Conservation (phyloP, 208 protist species). For the Leishmania guyanensis region DNA sequence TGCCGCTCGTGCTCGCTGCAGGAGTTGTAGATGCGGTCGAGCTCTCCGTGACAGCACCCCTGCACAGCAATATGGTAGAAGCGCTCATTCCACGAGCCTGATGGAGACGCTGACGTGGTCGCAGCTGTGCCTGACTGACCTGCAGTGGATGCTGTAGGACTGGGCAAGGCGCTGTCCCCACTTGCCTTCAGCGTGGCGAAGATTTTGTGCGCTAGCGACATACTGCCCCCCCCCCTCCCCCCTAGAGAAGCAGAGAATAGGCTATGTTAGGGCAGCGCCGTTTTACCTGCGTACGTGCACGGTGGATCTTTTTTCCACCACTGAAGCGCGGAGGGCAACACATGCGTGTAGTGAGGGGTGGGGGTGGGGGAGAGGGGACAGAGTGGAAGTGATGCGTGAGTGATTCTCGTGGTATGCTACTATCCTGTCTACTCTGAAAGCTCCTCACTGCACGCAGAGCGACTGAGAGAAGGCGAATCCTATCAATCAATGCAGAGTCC, state of each 20-base stretch:
- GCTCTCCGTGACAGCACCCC: conserved; percentile 98
- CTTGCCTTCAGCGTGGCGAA: conserved; percentile 28
- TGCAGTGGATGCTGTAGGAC: neutral
- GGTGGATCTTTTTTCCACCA: neutral
- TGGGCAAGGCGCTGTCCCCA: neutral
- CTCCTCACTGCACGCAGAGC: neutral
- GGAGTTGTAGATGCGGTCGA: conserved; percentile 96
- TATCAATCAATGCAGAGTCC: neutral
- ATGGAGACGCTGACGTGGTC: conserved; percentile 10
- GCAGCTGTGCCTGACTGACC: neutral
- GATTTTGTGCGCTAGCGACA: conserved; percentile 34
- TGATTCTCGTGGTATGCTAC: neutral
- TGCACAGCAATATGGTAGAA: conserved; percentile 94
- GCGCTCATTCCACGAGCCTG: conserved; percentile 25
- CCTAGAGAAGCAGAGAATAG: neutral
- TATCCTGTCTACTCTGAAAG: neutral
- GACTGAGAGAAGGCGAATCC: neutral
- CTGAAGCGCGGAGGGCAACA: neutral
- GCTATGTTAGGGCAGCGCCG: too few species aligned
- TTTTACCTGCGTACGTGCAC: neutral
- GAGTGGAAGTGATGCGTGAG: neutral
- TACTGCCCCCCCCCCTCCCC: neutral
- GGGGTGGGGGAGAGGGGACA: neutral
- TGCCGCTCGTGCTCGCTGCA: conserved; percentile 76
- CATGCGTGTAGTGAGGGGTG: neutral